Evolutionary conservation across 1,284 basidiomycete genomes (phyloP).

Genomic region (Mycosarcoma maydis): DNA sequence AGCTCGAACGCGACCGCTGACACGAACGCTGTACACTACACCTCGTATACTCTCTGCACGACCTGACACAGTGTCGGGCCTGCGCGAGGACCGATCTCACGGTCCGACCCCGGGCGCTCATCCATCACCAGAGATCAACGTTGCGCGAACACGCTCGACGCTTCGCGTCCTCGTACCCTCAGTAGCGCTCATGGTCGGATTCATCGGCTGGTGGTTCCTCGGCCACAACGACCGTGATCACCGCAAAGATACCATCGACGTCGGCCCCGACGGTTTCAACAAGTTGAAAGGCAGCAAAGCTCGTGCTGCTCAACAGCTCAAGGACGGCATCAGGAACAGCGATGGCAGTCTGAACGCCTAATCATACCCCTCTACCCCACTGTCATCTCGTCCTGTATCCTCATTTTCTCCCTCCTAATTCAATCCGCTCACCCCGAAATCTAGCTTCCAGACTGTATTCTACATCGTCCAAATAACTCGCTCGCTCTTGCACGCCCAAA

Average conservation of each 20-base stretch:
- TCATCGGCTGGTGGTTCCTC: conserved; percentile 55
- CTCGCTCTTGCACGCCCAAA: no score
- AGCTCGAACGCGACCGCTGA: neutral
- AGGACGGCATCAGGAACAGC: conserved; percentile 21
- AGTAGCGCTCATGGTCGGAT: conserved; percentile 33
- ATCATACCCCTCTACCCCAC: no score
- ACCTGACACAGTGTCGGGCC: conserved; percentile 31
- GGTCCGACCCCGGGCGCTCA: conserved; percentile 38
- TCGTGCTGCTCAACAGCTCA: conserved; percentile 37
- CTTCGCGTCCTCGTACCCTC: conserved; percentile 43
- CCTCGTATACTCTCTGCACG: conserved; percentile 25
- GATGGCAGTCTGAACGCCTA: conserved; percentile 19
- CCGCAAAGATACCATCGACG: conserved; percentile 30
- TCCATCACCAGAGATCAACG: conserved; percentile 38
- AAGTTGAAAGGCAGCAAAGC: conserved; percentile 46
- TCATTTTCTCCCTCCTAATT: no score
- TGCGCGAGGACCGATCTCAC: conserved; percentile 33
- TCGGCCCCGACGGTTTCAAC: conserved; percentile 39
- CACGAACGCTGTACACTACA: conserved; percentile 14
- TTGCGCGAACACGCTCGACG: conserved; percentile 32
- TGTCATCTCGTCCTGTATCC: no score
- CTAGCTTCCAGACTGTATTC: no score
- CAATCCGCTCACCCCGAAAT: no score
- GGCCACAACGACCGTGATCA: conserved; percentile 37
- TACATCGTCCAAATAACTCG: no score